These are phyloP conservation scores for Infundibulicybe gibba DNA, from an alignment of 768 basidiomycete species.

Conservation along the genomic window DNA sequence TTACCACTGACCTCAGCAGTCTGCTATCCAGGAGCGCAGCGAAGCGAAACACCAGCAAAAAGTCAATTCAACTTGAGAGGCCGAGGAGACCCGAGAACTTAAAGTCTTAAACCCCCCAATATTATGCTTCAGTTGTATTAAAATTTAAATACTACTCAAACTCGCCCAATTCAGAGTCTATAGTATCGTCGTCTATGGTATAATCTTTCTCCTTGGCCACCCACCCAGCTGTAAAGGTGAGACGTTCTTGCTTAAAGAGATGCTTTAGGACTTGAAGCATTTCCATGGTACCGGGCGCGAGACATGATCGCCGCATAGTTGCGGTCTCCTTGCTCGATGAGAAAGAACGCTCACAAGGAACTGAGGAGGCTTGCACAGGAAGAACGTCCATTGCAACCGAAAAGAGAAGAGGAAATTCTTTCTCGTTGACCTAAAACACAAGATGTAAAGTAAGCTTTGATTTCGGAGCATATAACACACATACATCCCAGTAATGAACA, in stretches of 20 bases:
- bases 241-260: conserved; percentile 13
- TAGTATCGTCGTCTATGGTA: conserved; percentile 4
- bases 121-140: too few relatives aligned
- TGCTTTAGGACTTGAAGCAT: conserved; percentile 20
- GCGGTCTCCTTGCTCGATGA: conserved; percentile 17
- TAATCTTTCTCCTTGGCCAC: conserved; percentile 11
- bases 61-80: too few relatives aligned
- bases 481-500: conserved; percentile 14
- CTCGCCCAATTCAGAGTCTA: background rate
- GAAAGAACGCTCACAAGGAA: conserved; percentile 19
- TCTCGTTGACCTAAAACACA: conserved; percentile 4
- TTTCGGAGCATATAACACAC: conserved; percentile 1
- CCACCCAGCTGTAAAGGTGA: conserved; percentile 11
- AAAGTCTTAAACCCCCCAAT: too few relatives aligned
- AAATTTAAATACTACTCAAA: too few relatives aligned
- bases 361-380: conserved; percentile 21
- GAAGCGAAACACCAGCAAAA: too few relatives aligned
- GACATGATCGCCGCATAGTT: conserved; percentile 8
- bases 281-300: conserved; percentile 14
- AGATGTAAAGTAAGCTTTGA: background rate
- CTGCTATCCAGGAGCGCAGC: too few relatives aligned
- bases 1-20: too few relatives aligned
- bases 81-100: too few relatives aligned
- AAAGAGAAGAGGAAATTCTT: conserved; percentile 13
- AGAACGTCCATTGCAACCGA: conserved; percentile 19